These are phyloP conservation scores for Leptographium procerum DNA, from an alignment of 2,329 filamentous ascomycete genomes.

Conservation along the genomic window DNA sequence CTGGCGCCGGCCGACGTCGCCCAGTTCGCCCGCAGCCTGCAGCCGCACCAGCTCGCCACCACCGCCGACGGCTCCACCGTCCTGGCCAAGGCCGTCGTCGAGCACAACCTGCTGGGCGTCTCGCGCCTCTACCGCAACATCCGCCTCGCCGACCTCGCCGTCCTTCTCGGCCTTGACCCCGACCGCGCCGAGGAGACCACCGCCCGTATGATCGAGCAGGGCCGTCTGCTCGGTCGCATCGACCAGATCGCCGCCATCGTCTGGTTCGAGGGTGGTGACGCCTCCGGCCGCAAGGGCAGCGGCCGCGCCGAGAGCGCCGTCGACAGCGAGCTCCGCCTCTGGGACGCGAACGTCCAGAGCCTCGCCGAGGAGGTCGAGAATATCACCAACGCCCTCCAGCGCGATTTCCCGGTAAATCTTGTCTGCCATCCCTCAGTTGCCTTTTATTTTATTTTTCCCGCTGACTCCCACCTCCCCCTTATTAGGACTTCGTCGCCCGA, in stretches of 20 bases:
- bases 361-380: constrained; percentile 73
- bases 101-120: constrained; percentile 86
- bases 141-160: constrained; percentile 60
- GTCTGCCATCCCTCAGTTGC: no score
- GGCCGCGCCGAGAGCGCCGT: constrained; percentile 51
- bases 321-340: constrained; percentile 64
- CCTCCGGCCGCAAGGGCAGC: constrained; percentile 56
- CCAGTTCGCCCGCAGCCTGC: constrained; percentile 69
- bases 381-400: constrained; percentile 69
- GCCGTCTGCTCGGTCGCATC: constrained; percentile 74
- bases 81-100: constrained; percentile 82
- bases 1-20: constrained; percentile 72
- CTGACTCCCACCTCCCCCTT: background rate
- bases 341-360: constrained; percentile 81
- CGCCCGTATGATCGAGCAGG: constrained; percentile 92
- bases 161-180: constrained; percentile 64
- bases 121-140: constrained; percentile 74
- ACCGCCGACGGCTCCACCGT: constrained; percentile 89
- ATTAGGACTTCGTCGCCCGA: constrained; percentile 44
- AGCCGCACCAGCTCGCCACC: constrained; percentile 79
- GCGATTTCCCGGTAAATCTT: constrained; percentile 56
- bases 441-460: background rate
- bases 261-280: constrained; percentile 69
- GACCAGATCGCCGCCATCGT: constrained; percentile 88
- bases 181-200: constrained; percentile 85